These are phyloP conservation scores for Teratosphaeria epicoccoides DNA, from an alignment of 2,329 filamentous ascomycete species.

Conservation along the genomic window DNA sequence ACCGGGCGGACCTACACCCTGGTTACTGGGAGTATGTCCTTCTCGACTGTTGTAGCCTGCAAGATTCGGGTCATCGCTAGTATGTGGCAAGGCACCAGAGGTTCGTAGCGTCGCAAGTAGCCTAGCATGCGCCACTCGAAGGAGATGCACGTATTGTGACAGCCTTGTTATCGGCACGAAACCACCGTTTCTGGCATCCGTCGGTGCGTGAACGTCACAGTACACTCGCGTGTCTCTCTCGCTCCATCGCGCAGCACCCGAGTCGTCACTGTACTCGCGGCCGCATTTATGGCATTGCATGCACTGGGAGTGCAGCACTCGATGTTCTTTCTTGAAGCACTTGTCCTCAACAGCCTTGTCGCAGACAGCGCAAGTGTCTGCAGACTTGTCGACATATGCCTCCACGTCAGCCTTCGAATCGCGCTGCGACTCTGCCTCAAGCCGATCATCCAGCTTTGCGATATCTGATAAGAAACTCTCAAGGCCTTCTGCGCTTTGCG, in stretches of 20 bases:
- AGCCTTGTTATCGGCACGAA: constrained; percentile 74
- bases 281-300: constrained; percentile 60
- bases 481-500: constrained; percentile 60
- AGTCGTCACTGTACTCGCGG: constrained; percentile 57
- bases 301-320: constrained; percentile 75
- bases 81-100: constrained; percentile 68
- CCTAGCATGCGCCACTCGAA: constrained; percentile 82
- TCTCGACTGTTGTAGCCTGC: constrained; percentile 57
- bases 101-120: constrained; percentile 77
- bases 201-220: constrained; percentile 44
- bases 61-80: constrained; percentile 58
- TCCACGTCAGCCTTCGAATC: constrained; percentile 34
- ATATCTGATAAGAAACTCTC: constrained; percentile 77
- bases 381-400: constrained; percentile 34
- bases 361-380: constrained; percentile 73
- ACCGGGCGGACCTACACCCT: constrained; percentile 35
- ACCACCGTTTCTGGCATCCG: constrained; percentile 46
- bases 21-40: constrained; percentile 45
- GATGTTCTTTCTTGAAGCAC: constrained; percentile 64
- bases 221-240: constrained; percentile 57
- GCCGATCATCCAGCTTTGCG: constrained; percentile 66
- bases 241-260: constrained; percentile 63
- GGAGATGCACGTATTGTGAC: constrained; percentile 86
- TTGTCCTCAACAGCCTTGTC: constrained; percentile 88
- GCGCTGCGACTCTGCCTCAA: constrained; percentile 54